Conservation (phyloP, 108 stramenopile genomes). For the Skeletonema marinoi region DNA sequence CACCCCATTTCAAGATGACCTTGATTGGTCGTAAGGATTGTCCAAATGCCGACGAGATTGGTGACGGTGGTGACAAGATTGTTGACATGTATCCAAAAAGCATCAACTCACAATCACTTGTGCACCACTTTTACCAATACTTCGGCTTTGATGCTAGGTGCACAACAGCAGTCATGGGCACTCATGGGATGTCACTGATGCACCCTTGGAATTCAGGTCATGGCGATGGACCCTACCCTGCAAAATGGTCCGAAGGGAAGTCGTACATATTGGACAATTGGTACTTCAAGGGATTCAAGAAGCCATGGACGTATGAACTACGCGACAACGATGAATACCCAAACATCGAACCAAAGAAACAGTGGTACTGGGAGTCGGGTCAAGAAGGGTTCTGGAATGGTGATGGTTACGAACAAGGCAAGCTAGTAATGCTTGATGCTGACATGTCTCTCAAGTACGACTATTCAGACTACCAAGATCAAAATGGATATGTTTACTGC, state of each 20-base stretch:
- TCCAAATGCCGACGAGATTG: slow-evolving; percentile 20
- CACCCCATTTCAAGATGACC: slow-evolving; percentile 33
- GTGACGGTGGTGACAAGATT: slow-evolving; percentile 28
- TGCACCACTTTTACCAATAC: slow-evolving; percentile 45
- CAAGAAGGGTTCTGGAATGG: not conserved
- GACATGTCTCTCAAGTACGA: slow-evolving; percentile 1
- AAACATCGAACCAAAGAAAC: not conserved
- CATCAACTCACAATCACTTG: slow-evolving; percentile 19
- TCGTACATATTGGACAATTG: slow-evolving; percentile 17
- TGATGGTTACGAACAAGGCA: not conserved
- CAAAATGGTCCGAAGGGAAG: slow-evolving; percentile 11
- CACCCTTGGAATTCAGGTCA: slow-evolving; percentile 49
- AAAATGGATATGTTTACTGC: slow-evolving; percentile 1
- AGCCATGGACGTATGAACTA: not conserved
- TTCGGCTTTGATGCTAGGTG: slow-evolving; percentile 50
- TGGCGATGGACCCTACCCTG: slow-evolving; percentile 34
- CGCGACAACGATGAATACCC: not conserved
- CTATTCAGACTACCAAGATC: not conserved
- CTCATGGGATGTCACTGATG: slow-evolving; percentile 48
- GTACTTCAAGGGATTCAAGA: slow-evolving; percentile 10
- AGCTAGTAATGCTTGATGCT: not conserved
- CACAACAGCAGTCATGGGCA: slow-evolving; percentile 68
- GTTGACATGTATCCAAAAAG: slow-evolving; percentile 18
- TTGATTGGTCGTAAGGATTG: slow-evolving; percentile 37
- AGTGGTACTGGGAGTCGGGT: not conserved